Evolutionary conservation across 164 flowering plant genomes (phyloP).

Genomic region (Macadamia tetraphylla): DNA sequence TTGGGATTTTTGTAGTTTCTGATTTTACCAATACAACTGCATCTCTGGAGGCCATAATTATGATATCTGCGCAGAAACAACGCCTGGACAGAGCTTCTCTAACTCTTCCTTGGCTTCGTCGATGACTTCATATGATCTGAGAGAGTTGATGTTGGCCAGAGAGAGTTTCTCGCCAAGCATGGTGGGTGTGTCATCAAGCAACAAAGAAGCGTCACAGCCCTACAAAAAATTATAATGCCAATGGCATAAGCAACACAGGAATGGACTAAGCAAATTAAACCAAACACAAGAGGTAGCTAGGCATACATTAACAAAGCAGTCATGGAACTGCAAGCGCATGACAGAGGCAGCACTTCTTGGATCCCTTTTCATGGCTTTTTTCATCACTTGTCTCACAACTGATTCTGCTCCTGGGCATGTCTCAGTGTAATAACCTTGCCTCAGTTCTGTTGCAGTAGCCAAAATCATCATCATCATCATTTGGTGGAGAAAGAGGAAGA

Average conservation of each 20-base stretch:
- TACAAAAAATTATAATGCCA: slow-evolving; percentile 6
- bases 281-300: neutral
- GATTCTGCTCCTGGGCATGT: slow-evolving; percentile 71
- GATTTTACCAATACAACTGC: slow-evolving; percentile 72
- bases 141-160: slow-evolving; percentile 75
- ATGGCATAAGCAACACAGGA: neutral
- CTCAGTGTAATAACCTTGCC: slow-evolving; percentile 50
- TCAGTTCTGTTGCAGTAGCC: slow-evolving; percentile 6
- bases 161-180: slow-evolving; percentile 84
- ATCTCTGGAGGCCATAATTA: slow-evolving; percentile 91
- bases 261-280: too few relatives aligned
- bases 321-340: slow-evolving; percentile 96
- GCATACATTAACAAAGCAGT: slow-evolving; percentile 83
- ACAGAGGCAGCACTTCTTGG: slow-evolving; percentile 76
- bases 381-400: slow-evolving; percentile 45
- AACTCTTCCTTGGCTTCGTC: slow-evolving; percentile 68
- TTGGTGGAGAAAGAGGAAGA: neutral
- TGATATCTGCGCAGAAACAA: slow-evolving; percentile 87
- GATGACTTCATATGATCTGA: slow-evolving; percentile 76
- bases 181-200: slow-evolving; percentile 78
- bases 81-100: slow-evolving; percentile 60
- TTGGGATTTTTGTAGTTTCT: neutral
- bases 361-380: slow-evolving; percentile 50
- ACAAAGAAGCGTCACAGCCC: slow-evolving; percentile 94
- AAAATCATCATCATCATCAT: neutral